Evolutionary conservation across 768 basidiomycete genomes (phyloP).

Genomic region (Ramaria rubella): DNA sequence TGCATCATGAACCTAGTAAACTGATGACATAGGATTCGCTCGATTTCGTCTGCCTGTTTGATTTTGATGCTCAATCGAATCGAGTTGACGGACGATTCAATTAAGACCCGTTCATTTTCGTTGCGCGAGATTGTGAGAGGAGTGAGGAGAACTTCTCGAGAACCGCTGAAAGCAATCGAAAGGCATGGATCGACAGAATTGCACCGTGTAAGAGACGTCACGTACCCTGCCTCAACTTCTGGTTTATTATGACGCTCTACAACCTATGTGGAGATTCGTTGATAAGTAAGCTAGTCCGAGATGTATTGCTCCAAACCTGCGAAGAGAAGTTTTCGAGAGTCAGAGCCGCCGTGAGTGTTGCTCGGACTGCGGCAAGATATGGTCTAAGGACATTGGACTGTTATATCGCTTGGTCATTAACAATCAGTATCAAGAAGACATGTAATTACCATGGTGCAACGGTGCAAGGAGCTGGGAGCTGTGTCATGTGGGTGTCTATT

Average conservation of each 20-base stretch:
- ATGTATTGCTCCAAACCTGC: conserved; percentile 48
- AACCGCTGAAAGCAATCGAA: conserved; percentile 45
- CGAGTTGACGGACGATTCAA: conserved; percentile 96
- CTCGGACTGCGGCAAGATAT: conserved; percentile 92
- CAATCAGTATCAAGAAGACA: not conserved
- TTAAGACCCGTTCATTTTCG: conserved; percentile 93
- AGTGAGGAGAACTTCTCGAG: conserved; percentile 91
- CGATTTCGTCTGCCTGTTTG: conserved; percentile 99
- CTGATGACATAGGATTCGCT: conserved; percentile 94
- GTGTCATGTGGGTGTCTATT: not conserved
- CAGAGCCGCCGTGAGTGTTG: conserved; percentile 94
- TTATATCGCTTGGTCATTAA: not conserved
- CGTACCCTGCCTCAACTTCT: conserved; percentile 84
- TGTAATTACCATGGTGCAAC: conserved; percentile 5
- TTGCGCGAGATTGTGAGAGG: conserved; percentile 93
- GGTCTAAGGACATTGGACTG: conserved; percentile 95
- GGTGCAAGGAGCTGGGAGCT: not conserved
- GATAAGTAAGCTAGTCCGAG: conserved; percentile 11
- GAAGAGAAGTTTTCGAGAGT: conserved; percentile 98
- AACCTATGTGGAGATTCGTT: conserved; percentile 45
- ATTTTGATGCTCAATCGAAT: conserved; percentile 96
- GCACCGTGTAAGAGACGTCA: not conserved
- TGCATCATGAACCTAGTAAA: conserved; percentile 99
- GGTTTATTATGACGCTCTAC: conserved; percentile 98
- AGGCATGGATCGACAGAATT: not conserved